Evolutionary conservation across 352 stramenopile species (phyloP).

Genomic region (Globisporangium carolinianum): DNA sequence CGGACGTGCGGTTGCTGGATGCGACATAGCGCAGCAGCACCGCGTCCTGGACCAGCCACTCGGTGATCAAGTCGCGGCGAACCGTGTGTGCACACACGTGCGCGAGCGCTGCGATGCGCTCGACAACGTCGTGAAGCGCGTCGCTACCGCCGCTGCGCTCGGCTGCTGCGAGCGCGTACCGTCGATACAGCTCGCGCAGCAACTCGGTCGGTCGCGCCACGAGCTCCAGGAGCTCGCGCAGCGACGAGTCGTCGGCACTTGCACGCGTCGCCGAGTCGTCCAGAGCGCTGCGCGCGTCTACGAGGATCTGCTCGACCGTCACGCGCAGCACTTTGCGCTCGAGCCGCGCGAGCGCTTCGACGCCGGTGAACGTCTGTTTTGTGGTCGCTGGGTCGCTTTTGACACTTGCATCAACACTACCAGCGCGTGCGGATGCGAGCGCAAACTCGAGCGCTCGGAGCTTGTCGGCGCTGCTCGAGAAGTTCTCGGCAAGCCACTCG

Average conservation of each 20-base stretch:
- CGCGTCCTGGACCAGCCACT: constrained; percentile 47
- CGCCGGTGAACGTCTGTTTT: constrained; percentile 30
- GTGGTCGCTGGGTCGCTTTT: background rate
- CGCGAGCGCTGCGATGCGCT: constrained; percentile 25
- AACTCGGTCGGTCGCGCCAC: constrained; percentile 27
- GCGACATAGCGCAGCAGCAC: constrained; percentile 10
- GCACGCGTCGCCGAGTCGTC: background rate
- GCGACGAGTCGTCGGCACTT: constrained; percentile 7
- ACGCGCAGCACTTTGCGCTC: constrained; percentile 32
- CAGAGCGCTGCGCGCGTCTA: too few species aligned
- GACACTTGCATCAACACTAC: constrained; percentile 2
- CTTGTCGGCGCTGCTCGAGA: constrained; percentile 31
- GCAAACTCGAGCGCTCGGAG: constrained; percentile 41
- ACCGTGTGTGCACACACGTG: constrained; percentile 19
- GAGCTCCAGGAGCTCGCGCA: constrained; percentile 21
- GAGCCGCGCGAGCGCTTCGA: constrained; percentile 23
- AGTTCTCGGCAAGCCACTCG: constrained; percentile 48
- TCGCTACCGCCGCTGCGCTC: constrained; percentile 11
- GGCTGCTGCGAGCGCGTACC: constrained; percentile 30
- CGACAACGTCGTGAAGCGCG: constrained; percentile 21
- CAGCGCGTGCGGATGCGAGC: constrained; percentile 9
- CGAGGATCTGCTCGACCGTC: constrained; percentile 31
- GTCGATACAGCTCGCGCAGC: constrained; percentile 37
- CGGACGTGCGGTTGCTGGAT: background rate
- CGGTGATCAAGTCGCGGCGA: constrained; percentile 31